Conservation (phyloP, 257 asterid species). For the Scutellaria galericulata region DNA sequence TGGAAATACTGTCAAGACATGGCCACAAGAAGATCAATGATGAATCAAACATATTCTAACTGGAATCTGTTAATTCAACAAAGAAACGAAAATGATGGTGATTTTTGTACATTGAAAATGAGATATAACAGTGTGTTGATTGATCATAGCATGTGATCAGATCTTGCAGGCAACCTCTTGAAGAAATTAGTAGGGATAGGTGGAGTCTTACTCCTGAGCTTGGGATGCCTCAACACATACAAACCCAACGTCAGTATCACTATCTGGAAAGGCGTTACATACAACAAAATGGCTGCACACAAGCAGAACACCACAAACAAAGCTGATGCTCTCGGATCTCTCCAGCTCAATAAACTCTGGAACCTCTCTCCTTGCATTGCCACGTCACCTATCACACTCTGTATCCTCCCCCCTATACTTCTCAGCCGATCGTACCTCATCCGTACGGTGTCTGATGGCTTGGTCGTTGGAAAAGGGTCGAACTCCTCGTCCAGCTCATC, state of each 20-base stretch:
- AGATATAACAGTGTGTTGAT: too few species aligned
- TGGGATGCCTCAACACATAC: slow-evolving; percentile 74
- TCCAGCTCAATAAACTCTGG: slow-evolving; percentile 65
- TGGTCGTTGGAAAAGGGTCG: slow-evolving; percentile 73
- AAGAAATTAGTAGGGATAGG: slow-evolving; percentile 64
- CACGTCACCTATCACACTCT: slow-evolving; percentile 71
- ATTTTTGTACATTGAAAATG: too few species aligned
- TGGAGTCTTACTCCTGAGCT: slow-evolving; percentile 66
- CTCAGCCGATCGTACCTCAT: slow-evolving; percentile 83
- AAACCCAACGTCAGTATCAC: slow-evolving; percentile 51
- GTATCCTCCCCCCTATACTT: slow-evolving; percentile 80
- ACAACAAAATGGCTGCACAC: slow-evolving; percentile 58
- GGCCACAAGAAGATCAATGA: too few species aligned
- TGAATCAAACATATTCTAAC: too few species aligned
- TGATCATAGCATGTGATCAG: slow-evolving; percentile 68
- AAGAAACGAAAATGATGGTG: too few species aligned
- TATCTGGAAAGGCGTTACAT: slow-evolving; percentile 66
- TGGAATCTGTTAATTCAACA: too few species aligned
- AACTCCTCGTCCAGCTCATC: slow-evolving; percentile 85
- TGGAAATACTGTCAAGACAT: too few species aligned
- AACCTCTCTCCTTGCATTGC: slow-evolving; percentile 88
- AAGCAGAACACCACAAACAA: slow-evolving; percentile 66
- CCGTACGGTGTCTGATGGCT: slow-evolving; percentile 51
- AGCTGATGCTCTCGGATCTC: slow-evolving; percentile 86
- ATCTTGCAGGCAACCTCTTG: slow-evolving; percentile 77